These are phyloP conservation scores for Auriscalpium microsporum DNA, from an alignment of 768 basidiomycete genomes.

Conservation along the genomic window DNA sequence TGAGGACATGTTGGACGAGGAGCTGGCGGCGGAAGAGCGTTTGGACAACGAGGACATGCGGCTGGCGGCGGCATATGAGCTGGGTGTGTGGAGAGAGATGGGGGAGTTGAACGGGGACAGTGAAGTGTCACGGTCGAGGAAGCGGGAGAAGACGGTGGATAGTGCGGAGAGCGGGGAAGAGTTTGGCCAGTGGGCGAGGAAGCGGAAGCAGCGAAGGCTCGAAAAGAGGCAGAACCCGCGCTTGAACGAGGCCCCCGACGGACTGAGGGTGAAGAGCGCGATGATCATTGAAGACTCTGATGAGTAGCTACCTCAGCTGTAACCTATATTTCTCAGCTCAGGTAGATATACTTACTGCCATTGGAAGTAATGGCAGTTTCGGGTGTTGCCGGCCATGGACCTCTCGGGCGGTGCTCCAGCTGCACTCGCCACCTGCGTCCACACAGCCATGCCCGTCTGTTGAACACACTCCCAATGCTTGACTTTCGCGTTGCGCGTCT, in stretches of 20 bases:
- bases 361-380: no score
- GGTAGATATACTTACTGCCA: no score
- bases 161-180: background rate
- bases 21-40: conserved; percentile 35
- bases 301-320: background rate
- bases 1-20: conserved; percentile 27
- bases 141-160: background rate
- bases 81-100: conserved; percentile 30
- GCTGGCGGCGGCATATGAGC: conserved; percentile 29
- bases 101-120: background rate
- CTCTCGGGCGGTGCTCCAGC: no score
- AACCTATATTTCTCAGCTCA: no score
- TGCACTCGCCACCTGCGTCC: no score
- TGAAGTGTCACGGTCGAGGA: background rate
- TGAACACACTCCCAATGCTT: no score
- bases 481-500: no score
- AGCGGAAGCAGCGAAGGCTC: background rate
- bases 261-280: conserved; percentile 9
- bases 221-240: background rate
- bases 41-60: conserved; percentile 31
- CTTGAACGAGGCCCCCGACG: conserved; percentile 1
- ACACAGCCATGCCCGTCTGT: no score
- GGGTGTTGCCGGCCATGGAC: no score
- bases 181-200: background rate
- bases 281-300: conserved; percentile 8